phyloP scores from a whole-genome alignment of 106 monocot genomes.

The Allium sativum region DNA sequence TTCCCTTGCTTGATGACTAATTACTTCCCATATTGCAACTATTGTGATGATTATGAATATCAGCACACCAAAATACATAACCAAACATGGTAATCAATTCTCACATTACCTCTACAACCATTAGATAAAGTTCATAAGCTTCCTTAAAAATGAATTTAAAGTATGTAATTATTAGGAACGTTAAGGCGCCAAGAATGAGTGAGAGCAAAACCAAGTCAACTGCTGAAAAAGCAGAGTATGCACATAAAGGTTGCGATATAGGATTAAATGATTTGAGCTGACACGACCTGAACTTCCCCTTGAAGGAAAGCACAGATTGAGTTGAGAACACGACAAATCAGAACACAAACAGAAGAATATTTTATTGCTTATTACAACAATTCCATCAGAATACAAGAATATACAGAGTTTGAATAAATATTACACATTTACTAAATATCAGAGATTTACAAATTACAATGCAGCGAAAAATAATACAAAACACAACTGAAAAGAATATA shows the following conservation, averaged over 20 bases:
- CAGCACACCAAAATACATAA: slow-evolving; percentile 34
- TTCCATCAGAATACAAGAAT: too few species aligned
- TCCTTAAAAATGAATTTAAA: slow-evolving; percentile 39
- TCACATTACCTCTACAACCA: slow-evolving; percentile 25
- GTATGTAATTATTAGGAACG: slow-evolving; percentile 54
- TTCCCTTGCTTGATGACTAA: slow-evolving; percentile 52
- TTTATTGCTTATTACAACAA: too few species aligned
- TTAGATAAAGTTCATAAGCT: slow-evolving; percentile 23
- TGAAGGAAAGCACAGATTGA: too few species aligned
- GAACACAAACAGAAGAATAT: too few species aligned
- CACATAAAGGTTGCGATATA: slow-evolving; percentile 19
- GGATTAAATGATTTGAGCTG: slow-evolving; percentile 9
- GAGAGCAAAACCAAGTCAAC: slow-evolving; percentile 22
- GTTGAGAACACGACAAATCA: too few species aligned
- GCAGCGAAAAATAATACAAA: too few species aligned
- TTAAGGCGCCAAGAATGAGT: slow-evolving; percentile 51
- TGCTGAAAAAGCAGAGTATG: slow-evolving; percentile 16
- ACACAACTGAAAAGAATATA: too few species aligned
- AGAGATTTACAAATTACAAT: too few species aligned
- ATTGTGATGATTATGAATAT: slow-evolving; percentile 18
- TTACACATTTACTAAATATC: too few species aligned
- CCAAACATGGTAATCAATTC: slow-evolving; percentile 31
- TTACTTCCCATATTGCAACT: slow-evolving; percentile 41
- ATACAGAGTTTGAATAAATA: too few species aligned
- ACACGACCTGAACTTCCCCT: too few species aligned